Evolutionary conservation across 768 basidiomycete species (phyloP), one percentile per base, ranked within the genome.

Genomic region (Zangia roseola): DNA sequence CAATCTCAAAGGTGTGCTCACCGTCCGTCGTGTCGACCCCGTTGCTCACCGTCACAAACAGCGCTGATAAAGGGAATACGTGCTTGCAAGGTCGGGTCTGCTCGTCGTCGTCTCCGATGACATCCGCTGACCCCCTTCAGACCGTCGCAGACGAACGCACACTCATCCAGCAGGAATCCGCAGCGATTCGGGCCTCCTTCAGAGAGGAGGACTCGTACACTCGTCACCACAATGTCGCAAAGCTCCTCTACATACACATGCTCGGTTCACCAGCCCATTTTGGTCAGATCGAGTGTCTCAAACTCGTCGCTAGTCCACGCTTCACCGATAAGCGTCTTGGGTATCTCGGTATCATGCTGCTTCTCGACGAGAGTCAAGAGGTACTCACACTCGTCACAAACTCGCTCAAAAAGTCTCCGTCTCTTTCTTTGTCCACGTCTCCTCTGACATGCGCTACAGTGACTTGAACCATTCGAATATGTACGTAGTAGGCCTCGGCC

Each of bases 381-480:
- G 94, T 98, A 2, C 73, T 99, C 54, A 99, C 93, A 1, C 76
- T 99, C 39, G 94, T 99, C 39, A 99, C 97, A 14, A 99, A 99
- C 67, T 97, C 94, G 25, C 72, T 99, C 60, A 99, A 99, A 73
- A 98, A 98, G 97, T 98, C 72, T 25, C 36, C 20, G 17, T 35
- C 30, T 35, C 35, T 37, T 7, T 16, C 26, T 47, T 35, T 20
- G 30, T 35, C 37, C 12, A 13, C 1, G 16, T 23, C 31, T 50
- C 36, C 39, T 50, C 58, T 65, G 9, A 57, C 48, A 13, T 14
- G 13, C 45, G 33, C 21, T 5, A 3, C 50, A 99, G 95, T 72
- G 97, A 99, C 71, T 91, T 99, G 92, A 98, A 98, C 69, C 94
- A 97, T 68, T 86, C 94, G 2, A 97, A 97, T 70, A 97, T 97